Evolutionary conservation across 2,329 filamentous ascomycete genomes (phyloP).

Genomic region (Laburnicola sp.): DNA sequence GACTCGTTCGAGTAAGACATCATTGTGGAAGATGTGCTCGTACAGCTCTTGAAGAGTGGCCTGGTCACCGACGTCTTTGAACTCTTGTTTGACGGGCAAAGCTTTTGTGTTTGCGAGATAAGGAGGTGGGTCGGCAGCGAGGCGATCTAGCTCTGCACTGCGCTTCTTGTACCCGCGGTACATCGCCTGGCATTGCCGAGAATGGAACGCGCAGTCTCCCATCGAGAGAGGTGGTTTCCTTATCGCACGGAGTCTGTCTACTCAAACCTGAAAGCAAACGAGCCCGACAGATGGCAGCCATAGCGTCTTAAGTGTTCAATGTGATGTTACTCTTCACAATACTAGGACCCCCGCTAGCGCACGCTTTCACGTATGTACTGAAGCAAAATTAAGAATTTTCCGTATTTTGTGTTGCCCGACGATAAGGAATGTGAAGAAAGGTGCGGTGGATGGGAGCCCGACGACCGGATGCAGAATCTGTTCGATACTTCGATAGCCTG

Average conservation of each 20-base stretch:
- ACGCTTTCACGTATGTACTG: too few relatives aligned
- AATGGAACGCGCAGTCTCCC: slow-evolving; percentile 30
- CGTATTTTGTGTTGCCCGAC: too few relatives aligned
- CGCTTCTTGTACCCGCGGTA: slow-evolving; percentile 56
- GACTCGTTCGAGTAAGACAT: slow-evolving; percentile 46
- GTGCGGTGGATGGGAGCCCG: too few relatives aligned
- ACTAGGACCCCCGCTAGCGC: too few relatives aligned
- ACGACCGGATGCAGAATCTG: too few relatives aligned
- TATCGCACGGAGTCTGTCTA: slow-evolving; percentile 26
- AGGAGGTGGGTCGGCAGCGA: slow-evolving; percentile 40
- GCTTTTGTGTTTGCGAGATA: slow-evolving; percentile 44
- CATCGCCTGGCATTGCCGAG: slow-evolving; percentile 38
- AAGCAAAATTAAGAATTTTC: too few relatives aligned
- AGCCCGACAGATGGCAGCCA: slow-evolving; percentile 23
- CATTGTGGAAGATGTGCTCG: slow-evolving; percentile 46
- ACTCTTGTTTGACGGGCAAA: slow-evolving; percentile 47
- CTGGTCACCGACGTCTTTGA: slow-evolving; percentile 46
- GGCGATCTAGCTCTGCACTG: slow-evolving; percentile 49
- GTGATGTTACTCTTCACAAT: background rate
- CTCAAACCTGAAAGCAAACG: slow-evolving; percentile 27
- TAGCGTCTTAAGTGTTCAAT: background rate
- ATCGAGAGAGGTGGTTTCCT: slow-evolving; percentile 26
- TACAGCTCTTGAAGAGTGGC: slow-evolving; percentile 46
- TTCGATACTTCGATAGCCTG: too few relatives aligned
- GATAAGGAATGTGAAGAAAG: too few relatives aligned